phyloP scores from a whole-genome alignment of 148 eudicot genomes.

The Diospyros kaki region DNA sequence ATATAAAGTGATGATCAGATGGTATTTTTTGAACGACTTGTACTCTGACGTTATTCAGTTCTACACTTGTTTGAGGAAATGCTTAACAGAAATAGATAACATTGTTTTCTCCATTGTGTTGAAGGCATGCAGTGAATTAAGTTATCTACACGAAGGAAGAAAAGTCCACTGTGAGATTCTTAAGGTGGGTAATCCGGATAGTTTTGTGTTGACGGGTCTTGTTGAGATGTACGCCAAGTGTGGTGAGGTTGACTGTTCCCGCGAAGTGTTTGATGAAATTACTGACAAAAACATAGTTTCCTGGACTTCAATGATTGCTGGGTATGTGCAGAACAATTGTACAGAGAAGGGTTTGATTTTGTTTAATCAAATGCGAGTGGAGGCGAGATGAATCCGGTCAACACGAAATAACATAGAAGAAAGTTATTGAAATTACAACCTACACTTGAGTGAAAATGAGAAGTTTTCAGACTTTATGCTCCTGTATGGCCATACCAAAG shows the following conservation, averaged over 20 bases:
- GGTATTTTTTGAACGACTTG: constrained; percentile 62
- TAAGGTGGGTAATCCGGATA: constrained; percentile 51
- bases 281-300: constrained; percentile 58
- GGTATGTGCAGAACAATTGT: no score
- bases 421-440: no score
- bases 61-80: constrained; percentile 52
- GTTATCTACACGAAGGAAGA: constrained; percentile 51
- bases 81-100: constrained; percentile 48
- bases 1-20: constrained; percentile 73
- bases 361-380: no score
- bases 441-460: no score
- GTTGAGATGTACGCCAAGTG: constrained; percentile 84
- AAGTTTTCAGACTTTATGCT: no score
- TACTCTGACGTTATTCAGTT: constrained; percentile 44
- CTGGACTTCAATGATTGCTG: no score
- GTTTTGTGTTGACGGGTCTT: constrained; percentile 66
- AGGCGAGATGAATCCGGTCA: no score
- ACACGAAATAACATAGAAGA: no score
- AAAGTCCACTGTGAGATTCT: constrained; percentile 61
- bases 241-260: constrained; percentile 49
- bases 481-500: no score
- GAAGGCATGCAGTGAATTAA: constrained; percentile 53
- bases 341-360: no score
- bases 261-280: constrained; percentile 55
- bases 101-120: constrained; percentile 57